Percentiles rank a stretch among this genome's conserved stretches.
phyloP scores from a whole-genome alignment of 2,329 filamentous ascomycete species.

The Calonectria henricotiae region DNA sequence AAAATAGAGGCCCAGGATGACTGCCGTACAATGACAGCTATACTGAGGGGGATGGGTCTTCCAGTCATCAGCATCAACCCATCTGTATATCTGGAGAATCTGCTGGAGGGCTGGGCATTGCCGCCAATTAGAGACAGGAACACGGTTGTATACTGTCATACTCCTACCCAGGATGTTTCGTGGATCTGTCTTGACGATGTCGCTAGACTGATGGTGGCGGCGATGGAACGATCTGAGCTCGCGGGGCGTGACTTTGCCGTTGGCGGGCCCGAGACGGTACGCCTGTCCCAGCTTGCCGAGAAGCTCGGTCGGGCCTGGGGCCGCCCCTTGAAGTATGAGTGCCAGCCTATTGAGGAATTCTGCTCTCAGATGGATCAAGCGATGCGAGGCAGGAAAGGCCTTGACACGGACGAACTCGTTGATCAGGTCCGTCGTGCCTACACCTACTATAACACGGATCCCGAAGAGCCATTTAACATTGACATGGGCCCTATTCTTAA shows the following conservation, averaged over 20 bases:
- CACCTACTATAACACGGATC: slow-evolving; percentile 7
- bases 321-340: not conserved
- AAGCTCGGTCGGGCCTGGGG: not conserved
- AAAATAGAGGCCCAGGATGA: not conserved
- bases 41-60: not conserved
- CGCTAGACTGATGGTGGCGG: not conserved
- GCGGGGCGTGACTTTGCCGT: not conserved
- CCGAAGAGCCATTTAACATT: not conserved
- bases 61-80: not conserved
- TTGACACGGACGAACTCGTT: not conserved
- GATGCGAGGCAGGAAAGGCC: not conserved
- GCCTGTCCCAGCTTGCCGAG: not conserved
- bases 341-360: not conserved
- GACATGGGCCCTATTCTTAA: not conserved
- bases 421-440: slow-evolving; percentile 1
- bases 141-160: not conserved
- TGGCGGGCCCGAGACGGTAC: not conserved
- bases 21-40: not conserved
- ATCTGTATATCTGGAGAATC: not conserved
- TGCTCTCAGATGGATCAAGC: not conserved
- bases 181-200: not conserved
- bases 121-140: not conserved
- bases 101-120: not conserved
- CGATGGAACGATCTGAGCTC: not conserved
- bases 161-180: not conserved